Evolutionary conservation across 345 rosid genomes (phyloP).

Genomic region (Orychophragmus violaceus): DNA sequence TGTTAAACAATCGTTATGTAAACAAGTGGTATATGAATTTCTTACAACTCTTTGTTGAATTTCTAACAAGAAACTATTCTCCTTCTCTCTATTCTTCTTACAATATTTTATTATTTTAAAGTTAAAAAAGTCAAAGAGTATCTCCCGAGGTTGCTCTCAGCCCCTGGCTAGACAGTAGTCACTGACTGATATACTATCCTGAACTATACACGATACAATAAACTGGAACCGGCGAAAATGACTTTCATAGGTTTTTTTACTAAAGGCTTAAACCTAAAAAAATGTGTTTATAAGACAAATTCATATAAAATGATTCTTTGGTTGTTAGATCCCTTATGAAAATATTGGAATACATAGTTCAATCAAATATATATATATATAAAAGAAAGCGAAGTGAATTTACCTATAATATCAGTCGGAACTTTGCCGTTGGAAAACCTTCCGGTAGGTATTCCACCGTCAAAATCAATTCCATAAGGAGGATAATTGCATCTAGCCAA

Average conservation of each 20-base stretch:
- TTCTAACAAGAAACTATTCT: too few relatives aligned
- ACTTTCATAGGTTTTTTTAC: not conserved
- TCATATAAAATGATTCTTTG: not conserved
- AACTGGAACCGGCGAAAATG: not conserved
- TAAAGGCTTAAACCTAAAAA: not conserved
- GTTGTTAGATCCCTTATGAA: constrained; percentile 35
- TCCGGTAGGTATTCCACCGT: constrained; percentile 57
- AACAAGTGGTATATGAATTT: too few relatives aligned
- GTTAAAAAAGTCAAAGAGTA: too few relatives aligned
- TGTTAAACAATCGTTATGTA: too few relatives aligned
- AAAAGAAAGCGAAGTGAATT: not conserved
- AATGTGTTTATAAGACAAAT: not conserved
- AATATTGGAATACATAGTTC: not conserved
- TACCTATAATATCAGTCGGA: constrained; percentile 41
- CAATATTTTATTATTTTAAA: too few relatives aligned
- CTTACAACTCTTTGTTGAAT: too few relatives aligned
- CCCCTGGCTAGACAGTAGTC: not conserved
- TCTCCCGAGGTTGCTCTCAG: too few relatives aligned
- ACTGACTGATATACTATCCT: not conserved
- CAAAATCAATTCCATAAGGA: constrained; percentile 69
- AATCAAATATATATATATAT: not conserved
- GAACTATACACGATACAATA: not conserved
- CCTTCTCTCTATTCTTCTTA: too few relatives aligned
- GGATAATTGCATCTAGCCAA: constrained; percentile 49
- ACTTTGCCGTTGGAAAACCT: constrained; percentile 74